Percentiles rank a stretch among this genome's conserved stretches.
These are phyloP conservation scores for Cyberlindnera euphorbiae DNA, from an alignment of 805 yeast genomes.

Conservation along the genomic window DNA sequence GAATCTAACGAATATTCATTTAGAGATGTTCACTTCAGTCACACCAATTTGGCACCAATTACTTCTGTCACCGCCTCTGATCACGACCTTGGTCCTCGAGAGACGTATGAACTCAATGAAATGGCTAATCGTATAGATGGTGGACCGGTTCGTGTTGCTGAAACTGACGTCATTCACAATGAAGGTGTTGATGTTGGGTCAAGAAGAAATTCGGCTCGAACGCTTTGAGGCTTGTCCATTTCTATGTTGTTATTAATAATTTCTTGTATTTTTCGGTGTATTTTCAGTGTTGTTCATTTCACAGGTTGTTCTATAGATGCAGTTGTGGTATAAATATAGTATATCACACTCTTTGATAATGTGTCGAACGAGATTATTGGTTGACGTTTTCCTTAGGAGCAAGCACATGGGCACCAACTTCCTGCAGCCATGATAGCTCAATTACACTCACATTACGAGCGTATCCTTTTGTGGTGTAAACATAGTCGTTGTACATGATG, in stretches of 20 bases:
- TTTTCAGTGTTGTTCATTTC: too few relatives aligned
- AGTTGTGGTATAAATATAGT: too few relatives aligned
- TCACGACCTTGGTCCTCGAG: slow-evolving; percentile 3
- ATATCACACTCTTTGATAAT: too few relatives aligned
- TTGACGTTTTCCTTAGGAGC: slow-evolving; percentile 13
- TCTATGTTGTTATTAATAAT: neutral
- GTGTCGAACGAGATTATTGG: too few relatives aligned
- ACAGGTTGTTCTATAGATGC: too few relatives aligned
- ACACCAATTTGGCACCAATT: slow-evolving; percentile 2
- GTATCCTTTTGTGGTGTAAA: slow-evolving; percentile 87
- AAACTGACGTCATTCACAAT: slow-evolving; percentile 3
- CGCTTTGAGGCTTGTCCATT: slow-evolving; percentile 2
- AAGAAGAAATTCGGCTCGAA: slow-evolving; percentile 8
- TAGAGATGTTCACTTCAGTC: slow-evolving; percentile 15
- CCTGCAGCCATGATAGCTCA: slow-evolving; percentile 82
- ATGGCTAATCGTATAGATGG: slow-evolving; percentile 4
- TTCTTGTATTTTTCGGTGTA: too few relatives aligned
- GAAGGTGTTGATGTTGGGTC: slow-evolving; percentile 6
- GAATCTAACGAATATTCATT: slow-evolving; percentile 2
- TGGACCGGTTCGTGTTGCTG: slow-evolving; percentile 10
- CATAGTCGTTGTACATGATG: slow-evolving; percentile 91
- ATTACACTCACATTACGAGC: slow-evolving; percentile 85
- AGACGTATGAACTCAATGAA: slow-evolving; percentile 3
- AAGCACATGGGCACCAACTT: slow-evolving; percentile 34
- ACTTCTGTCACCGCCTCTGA: neutral